These are phyloP conservation scores for Leucocoprinus birnbaumii DNA, from an alignment of 768 basidiomycete species.

Conservation along the genomic window DNA sequence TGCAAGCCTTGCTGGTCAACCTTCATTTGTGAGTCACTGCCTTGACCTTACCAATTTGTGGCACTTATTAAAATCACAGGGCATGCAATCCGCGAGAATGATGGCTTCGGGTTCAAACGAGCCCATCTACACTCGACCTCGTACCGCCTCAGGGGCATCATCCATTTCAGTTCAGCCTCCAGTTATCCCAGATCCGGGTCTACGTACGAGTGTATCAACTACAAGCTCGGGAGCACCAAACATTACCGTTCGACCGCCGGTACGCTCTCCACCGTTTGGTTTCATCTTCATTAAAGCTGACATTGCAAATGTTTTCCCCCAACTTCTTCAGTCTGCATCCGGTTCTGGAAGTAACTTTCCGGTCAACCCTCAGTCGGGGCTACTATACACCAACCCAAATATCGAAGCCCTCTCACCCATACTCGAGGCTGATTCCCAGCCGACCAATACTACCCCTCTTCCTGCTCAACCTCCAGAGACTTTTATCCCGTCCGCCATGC, in stretches of 20 bases:
- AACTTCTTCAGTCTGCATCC: not conserved
- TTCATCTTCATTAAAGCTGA: too few species aligned
- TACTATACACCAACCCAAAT: not conserved
- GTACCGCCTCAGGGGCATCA: constrained; percentile 1
- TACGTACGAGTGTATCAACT: constrained; percentile 16
- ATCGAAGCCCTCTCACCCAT: constrained; percentile 3
- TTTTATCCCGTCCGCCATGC: not conserved
- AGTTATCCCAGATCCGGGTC: constrained; percentile 8
- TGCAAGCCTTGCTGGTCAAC: constrained; percentile 25
- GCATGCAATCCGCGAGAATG: constrained; percentile 16
- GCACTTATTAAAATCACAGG: constrained; percentile 11
- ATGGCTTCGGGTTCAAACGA: constrained; percentile 13
- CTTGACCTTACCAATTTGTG: not conserved
- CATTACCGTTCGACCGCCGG: constrained; percentile 36
- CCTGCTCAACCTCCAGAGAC: not conserved
- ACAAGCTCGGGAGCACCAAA: constrained; percentile 22
- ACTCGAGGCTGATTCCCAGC: not conserved
- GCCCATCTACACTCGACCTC: constrained; percentile 15
- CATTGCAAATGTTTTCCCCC: not conserved
- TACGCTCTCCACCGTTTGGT: too few species aligned
- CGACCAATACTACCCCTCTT: not conserved
- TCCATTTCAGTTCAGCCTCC: constrained; percentile 11
- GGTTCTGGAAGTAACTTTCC: too few species aligned
- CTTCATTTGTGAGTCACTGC: constrained; percentile 34
- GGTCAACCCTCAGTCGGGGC: not conserved